Base-by-base conservation (phyloP, 2,329 filamentous ascomycete species). In the Ramichloridium luteum region DNA sequence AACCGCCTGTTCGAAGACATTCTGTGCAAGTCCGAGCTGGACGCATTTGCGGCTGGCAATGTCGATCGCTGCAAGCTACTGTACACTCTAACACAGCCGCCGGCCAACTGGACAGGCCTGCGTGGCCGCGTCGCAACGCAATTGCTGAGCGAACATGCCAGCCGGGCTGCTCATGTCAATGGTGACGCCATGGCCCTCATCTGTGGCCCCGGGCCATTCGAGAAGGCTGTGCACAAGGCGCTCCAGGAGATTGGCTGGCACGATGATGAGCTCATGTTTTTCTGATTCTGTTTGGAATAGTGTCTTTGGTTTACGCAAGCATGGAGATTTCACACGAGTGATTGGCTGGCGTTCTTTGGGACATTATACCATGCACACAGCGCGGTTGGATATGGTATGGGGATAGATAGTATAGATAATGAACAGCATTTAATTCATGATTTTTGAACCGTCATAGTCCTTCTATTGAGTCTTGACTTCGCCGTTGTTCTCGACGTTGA, bases 1-100 rank as follows among this genome's bases (percentile, higher is more conserved):
- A 94, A 94, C 47, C 64, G 82, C 9, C 50, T 65, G 5, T 71
- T 82, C 32, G 75, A 79, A 40, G 86, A 94, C 51, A 92, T 94
- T n/a, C 62, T 94, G 0, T 85, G 80, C 49, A 72, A 68, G 38
- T 58, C 65, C 2, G 80, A 92, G 35, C 62, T 94, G 3, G 83
- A 92, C 48, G 50, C 37, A 0, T 65, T 85, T 46, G 67, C 66
- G 0, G 54, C 45, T 2, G 60, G 58, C 1, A 72, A 77, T 32
- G 53, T 56, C 13, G 61, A 69, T 3, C 68, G 67, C 44, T 83
- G 73, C 41, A 69, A 65, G 35, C 51, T 93, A 9, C 45, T 83
- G 4, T 72, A 92, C 53, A 77, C 77, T 0, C 65, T 93, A 16
- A 80, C 74, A 1, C 61, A 74, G 31, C 73, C 74, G 0, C 57